Evolutionary conservation across 1,284 basidiomycete genomes (phyloP).

Genomic region (Stygiomarasmius scandens): DNA sequence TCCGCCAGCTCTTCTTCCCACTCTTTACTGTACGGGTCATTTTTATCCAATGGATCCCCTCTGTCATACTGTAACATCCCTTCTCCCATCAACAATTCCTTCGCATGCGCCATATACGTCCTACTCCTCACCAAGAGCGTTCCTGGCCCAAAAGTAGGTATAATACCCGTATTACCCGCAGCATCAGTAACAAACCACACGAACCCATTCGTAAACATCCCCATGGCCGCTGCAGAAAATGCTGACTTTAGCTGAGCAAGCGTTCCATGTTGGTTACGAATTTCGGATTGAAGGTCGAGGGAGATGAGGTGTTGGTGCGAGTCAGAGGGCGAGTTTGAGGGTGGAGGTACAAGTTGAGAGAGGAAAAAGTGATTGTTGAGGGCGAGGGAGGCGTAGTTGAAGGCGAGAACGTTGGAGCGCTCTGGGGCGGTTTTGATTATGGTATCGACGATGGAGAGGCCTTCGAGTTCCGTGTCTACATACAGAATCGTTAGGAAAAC

Average conservation of each 20-base stretch:
- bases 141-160: constrained; percentile 89
- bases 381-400: constrained; percentile 91
- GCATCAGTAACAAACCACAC: constrained; percentile 85
- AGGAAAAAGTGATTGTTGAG: constrained; percentile 98
- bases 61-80: constrained; percentile 6
- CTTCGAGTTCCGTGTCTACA: constrained; percentile 61
- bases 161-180: constrained; percentile 64
- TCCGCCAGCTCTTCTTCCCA: constrained; percentile 1
- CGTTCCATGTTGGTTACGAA: constrained; percentile 62
- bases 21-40: constrained; percentile 14
- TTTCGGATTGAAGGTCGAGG: constrained; percentile 37
- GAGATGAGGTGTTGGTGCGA: constrained; percentile 38
- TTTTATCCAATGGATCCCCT: constrained; percentile 3
- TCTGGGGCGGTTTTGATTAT: constrained; percentile 72
- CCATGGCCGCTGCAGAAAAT: constrained; percentile 76
- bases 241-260: constrained; percentile 74
- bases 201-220: constrained; percentile 84
- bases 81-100: constrained; percentile 21
- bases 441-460: constrained; percentile 71
- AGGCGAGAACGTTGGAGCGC: constrained; percentile 70
- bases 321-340: constrained; percentile 6
- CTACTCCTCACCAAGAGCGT: constrained; percentile 82
- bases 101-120: constrained; percentile 38
- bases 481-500: constrained; percentile 4
- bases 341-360: constrained; percentile 70